Conservation (phyloP, 2,329 filamentous ascomycete genomes). For the Nemania sp. region DNA sequence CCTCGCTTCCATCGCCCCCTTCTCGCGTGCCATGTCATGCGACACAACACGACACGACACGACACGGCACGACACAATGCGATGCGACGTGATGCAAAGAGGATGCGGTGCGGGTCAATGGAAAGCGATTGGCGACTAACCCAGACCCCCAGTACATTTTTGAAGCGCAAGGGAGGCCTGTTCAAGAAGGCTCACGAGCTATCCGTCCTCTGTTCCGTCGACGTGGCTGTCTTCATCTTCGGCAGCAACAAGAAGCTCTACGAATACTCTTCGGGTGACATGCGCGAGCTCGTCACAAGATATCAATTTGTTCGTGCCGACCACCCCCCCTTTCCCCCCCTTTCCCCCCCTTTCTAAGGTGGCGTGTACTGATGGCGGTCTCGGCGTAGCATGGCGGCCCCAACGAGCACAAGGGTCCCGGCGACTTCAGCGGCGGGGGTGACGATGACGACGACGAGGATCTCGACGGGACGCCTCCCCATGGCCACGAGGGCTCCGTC, state of each 20-base stretch:
- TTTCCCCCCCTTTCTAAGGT: not conserved
- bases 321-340: not conserved
- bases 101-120: not conserved
- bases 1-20: not conserved
- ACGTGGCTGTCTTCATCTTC: constrained; percentile 98
- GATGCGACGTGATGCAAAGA: not conserved
- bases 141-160: constrained; percentile 72
- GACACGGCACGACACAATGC: constrained; percentile 4
- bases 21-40: not conserved
- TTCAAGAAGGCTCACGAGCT: constrained; percentile 99
- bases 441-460: constrained; percentile 86
- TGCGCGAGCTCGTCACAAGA: constrained; percentile 84
- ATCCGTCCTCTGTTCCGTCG: constrained; percentile 95
- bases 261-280: constrained; percentile 93
- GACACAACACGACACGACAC: not conserved
- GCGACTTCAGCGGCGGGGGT: constrained; percentile 85
- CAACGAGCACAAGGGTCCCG: constrained; percentile 94
- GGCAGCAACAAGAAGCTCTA: constrained; percentile 99
- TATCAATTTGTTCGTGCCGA: constrained; percentile 81
- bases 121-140: constrained; percentile 24
- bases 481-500: constrained; percentile 59
- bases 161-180: constrained; percentile 97
- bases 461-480: constrained; percentile 73
- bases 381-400: constrained; percentile 77
- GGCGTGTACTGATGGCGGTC: constrained; percentile 19